phyloP scores from a whole-genome alignment of 768 basidiomycete species.

The Lentinula lateritia region DNA sequence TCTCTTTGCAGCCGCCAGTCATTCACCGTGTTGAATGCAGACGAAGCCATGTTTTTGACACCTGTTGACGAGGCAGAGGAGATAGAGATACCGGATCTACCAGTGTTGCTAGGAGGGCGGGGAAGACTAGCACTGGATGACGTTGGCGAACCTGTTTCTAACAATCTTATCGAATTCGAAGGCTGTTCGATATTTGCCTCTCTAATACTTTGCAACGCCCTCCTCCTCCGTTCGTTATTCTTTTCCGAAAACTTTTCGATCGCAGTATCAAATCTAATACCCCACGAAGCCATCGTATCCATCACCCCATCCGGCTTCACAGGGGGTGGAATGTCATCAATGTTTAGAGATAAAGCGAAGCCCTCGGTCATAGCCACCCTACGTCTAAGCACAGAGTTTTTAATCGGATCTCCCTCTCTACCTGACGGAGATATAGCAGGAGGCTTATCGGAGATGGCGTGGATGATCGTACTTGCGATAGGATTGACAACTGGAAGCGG shows the following conservation, averaged over 20 bases:
- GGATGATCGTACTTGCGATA: constrained; percentile 5
- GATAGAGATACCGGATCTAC: not conserved
- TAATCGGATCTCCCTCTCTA: not conserved
- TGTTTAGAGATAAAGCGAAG: constrained; percentile 12
- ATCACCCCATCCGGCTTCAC: constrained; percentile 16
- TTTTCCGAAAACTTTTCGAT: constrained; percentile 9
- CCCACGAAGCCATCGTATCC: constrained; percentile 14
- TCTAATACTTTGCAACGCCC: not conserved
- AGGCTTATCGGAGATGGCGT: constrained; percentile 12
- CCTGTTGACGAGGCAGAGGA: not conserved
- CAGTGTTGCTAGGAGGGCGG: not conserved
- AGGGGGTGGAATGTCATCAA: constrained; percentile 12
- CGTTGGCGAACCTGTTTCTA: not conserved
- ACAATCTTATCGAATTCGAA: not conserved
- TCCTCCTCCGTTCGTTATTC: constrained; percentile 9
- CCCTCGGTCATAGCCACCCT: constrained; percentile 15
- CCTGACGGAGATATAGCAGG: constrained; percentile 1
- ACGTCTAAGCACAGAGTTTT: not conserved
- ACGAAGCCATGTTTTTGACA: not conserved
- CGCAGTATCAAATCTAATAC: constrained; percentile 15
- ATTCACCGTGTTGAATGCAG: not conserved
- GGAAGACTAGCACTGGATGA: not conserved
- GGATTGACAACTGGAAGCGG: constrained; percentile 9
- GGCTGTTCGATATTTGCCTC: not conserved
- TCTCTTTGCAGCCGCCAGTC: not conserved